Conservation (phyloP, 345 rosid genomes). For the Angophora floribunda region DNA sequence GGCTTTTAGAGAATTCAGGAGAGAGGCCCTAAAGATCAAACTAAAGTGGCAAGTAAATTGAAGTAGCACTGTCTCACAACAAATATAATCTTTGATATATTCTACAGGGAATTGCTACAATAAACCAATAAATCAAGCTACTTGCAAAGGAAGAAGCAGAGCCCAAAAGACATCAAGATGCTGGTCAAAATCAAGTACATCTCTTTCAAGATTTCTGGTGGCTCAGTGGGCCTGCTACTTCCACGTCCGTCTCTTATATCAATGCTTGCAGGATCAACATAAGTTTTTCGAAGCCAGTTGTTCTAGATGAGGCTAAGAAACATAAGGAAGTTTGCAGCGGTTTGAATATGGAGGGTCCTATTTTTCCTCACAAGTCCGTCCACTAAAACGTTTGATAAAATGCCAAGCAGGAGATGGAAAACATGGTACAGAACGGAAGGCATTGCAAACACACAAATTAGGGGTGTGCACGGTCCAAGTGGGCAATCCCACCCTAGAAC, state of each 20-base stretch:
- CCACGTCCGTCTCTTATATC: slow-evolving; percentile 48
- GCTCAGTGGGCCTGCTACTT: slow-evolving; percentile 18
- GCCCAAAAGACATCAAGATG: background rate
- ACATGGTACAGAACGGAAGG: too few species aligned
- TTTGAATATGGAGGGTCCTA: too few species aligned
- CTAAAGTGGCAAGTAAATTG: background rate
- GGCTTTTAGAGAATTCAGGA: background rate
- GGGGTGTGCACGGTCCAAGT: too few species aligned
- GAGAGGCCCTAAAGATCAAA: background rate
- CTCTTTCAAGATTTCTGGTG: slow-evolving; percentile 42
- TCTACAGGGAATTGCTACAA: background rate
- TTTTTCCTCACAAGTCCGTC: too few species aligned
- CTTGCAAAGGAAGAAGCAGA: background rate
- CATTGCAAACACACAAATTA: too few species aligned
- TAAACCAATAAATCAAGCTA: background rate
- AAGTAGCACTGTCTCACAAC: background rate
- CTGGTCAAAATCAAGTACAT: slow-evolving; percentile 15
- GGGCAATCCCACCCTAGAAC: too few species aligned
- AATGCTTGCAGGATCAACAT: slow-evolving; percentile 43
- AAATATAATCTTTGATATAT: background rate
- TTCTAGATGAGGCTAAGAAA: background rate
- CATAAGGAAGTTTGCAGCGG: slow-evolving; percentile 26
- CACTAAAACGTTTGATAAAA: too few species aligned
- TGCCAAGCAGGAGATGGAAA: too few species aligned
- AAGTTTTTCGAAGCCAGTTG: too few species aligned